Base-by-base conservation (phyloP, 2,329 filamentous ascomycete genomes). In the Rutstroemia sydowiana region DNA sequence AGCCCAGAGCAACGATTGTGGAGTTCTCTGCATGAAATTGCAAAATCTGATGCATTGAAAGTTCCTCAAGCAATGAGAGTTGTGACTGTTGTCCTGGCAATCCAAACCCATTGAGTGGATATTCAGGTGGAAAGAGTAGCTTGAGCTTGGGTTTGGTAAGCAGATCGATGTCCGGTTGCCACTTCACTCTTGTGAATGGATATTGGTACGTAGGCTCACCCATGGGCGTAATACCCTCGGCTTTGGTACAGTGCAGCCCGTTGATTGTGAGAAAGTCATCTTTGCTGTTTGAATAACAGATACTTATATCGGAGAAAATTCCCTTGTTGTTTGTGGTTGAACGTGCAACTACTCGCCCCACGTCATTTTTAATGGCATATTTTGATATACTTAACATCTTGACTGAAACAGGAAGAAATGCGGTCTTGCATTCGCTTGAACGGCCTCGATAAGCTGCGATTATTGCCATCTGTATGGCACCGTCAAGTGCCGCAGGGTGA, bases 401-500 rank as follows among this genome's bases (percentile, higher is more conserved):
- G 2, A 31, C 31, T 30, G 23, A 45, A 45, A 36, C n/a, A 16
- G 32, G 32, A 7, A 36, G 10, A 11, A 31, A 11, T 10, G 42
- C 10, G 18, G 28, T 23, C 5, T 5, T 36, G 10, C 32, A 36
- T 5, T 36, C 32, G 32, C 32, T 36, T 11, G 32, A 14, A 41
- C 39, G 16, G 5, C 39, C 39, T 41, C 21, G 39, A 16, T 20
- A 6, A 5, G 21, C 39, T 20, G 16, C 39, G 5, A 41, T 13
- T 9, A 23, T 16, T 20, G 7, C 39, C 5, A 41, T 5, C 14
- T 41, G 39, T 9, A 41, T 20, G 5, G 21, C 20, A 14, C 9
- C 21, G 21, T 82, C 78, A 14, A 82, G 66, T 0, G 77, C 79
- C 3, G 75, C 71, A 0, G 79, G 78, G 55, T 82, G 79, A 20